Evolutionary conservation across 1,284 basidiomycete genomes (phyloP).

Genomic region (Ustanciosporium gigantosporum): DNA sequence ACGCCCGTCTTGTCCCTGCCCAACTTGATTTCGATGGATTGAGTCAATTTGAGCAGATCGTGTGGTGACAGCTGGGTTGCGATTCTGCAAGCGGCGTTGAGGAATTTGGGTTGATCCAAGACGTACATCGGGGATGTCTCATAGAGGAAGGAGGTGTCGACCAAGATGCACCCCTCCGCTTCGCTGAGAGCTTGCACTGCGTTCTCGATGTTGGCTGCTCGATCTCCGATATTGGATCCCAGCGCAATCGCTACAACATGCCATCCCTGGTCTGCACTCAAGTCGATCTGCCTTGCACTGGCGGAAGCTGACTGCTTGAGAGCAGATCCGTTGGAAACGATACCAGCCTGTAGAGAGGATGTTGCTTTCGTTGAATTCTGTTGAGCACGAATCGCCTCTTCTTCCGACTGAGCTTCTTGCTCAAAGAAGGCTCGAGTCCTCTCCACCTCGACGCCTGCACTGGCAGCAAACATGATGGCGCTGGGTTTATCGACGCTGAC

Average conservation of each 20-base stretch:
- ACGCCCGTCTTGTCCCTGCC: constrained; percentile 77
- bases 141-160: constrained; percentile 88
- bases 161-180: constrained; percentile 61
- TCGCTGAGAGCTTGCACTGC: constrained; percentile 68
- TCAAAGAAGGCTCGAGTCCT: constrained; percentile 63
- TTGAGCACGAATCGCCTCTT: constrained; percentile 9
- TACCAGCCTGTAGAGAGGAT: not conserved
- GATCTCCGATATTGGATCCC: constrained; percentile 88
- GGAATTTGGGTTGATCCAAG: constrained; percentile 82
- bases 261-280: constrained; percentile 10
- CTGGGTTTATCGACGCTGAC: constrained; percentile 76
- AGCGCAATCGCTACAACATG: constrained; percentile 73
- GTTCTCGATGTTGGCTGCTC: constrained; percentile 78
- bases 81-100: constrained; percentile 87
- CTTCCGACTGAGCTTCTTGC: constrained; percentile 29
- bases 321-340: not conserved
- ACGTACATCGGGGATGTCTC: constrained; percentile 96
- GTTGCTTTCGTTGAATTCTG: not conserved
- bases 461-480: constrained; percentile 73
- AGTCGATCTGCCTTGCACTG: not conserved
- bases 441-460: constrained; percentile 69
- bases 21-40: constrained; percentile 74
- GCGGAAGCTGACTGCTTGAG: not conserved
- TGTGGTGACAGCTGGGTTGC: constrained; percentile 73
- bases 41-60: constrained; percentile 71